Conservation (phyloP, 169 alveolate species). For the Plasmodium relictum region DNA sequence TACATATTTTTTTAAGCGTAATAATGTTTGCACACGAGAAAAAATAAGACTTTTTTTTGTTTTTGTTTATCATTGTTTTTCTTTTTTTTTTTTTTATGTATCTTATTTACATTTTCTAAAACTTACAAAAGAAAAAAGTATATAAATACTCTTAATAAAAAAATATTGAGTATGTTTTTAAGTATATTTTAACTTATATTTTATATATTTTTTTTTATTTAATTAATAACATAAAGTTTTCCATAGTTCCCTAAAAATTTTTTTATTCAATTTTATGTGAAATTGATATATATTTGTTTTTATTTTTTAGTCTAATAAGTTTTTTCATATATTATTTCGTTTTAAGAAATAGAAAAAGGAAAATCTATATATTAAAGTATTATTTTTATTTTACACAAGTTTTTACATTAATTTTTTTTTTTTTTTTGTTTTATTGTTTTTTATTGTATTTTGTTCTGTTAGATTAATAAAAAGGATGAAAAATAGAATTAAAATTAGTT, state of each 20-base stretch:
- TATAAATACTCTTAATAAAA: neutral
- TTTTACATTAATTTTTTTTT: too few relatives aligned
- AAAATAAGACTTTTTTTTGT: slow-evolving; percentile 10
- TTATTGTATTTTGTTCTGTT: too few relatives aligned
- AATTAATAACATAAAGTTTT: neutral
- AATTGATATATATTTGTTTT: too few relatives aligned
- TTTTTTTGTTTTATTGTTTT: too few relatives aligned
- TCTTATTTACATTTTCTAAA: neutral
- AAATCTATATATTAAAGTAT: too few relatives aligned
- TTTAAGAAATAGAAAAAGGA: too few relatives aligned
- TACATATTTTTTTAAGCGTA: slow-evolving; percentile 6
- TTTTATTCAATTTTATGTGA: too few relatives aligned
- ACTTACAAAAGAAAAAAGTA: neutral
- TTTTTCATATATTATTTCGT: too few relatives aligned
- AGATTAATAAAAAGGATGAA: too few relatives aligned
- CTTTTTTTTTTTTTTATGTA: neutral
- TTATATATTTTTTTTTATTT: neutral
- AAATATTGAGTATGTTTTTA: neutral
- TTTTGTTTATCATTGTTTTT: neutral
- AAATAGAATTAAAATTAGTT: too few relatives aligned
- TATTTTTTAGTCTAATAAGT: too few relatives aligned
- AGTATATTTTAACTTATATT: neutral
- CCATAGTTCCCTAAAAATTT: neutral
- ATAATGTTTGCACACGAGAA: slow-evolving; percentile 23
- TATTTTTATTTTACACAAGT: too few relatives aligned